Evolutionary conservation across 2,329 filamentous ascomycete species (phyloP), one percentile per base, ranked within the genome.

Genomic region (Aspergillus fructus): DNA sequence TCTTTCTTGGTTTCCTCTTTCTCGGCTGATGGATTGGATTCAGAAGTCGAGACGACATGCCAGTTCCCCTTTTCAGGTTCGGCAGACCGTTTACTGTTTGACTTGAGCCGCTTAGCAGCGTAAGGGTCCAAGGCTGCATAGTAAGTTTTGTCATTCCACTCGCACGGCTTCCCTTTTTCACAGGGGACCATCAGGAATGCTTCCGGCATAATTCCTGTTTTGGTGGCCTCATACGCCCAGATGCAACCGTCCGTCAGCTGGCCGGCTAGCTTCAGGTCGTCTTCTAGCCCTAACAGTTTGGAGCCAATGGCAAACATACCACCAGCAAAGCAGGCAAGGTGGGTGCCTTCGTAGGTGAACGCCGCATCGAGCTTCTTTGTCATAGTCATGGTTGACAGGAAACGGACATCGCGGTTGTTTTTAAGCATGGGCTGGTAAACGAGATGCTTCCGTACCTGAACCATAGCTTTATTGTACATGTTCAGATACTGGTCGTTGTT

Each of bases 261-360:
- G 43, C 77, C 74, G 11, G 82, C 85, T 51, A 86, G 79, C 1
- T 78, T 73, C 59, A 87, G 73, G 62, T 87, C 83, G 15, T 73
- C 72, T 3, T 79, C 71, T n/a, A 82, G 75, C 13, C 77, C 71
- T 67, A 86, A 86, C 1, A 86, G 66, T 64, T 81, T 83, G 45
- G 83, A 80, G 27, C 84, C 85, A 0, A 87, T 70, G 0, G 81
- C 84, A 59, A 85, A 82, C 84, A 87, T 87, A 52, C 84, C 85
- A 11, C 85, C 85, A 0, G 81, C 77, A 65, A 84, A 87, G 72
- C 85, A 87, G 23, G 76, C 78, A 13, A 87, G 76, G 68, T 87
- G 85, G 51, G 84, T 79, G 24, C 80, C 78, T 62, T 85, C 79
- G 12, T 83, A 78, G 11, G 78, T 72, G 5, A 83, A 71, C n/a